Base-by-base conservation (phyloP, 306 rosid species). In the Castanopsis chinensis region DNA sequence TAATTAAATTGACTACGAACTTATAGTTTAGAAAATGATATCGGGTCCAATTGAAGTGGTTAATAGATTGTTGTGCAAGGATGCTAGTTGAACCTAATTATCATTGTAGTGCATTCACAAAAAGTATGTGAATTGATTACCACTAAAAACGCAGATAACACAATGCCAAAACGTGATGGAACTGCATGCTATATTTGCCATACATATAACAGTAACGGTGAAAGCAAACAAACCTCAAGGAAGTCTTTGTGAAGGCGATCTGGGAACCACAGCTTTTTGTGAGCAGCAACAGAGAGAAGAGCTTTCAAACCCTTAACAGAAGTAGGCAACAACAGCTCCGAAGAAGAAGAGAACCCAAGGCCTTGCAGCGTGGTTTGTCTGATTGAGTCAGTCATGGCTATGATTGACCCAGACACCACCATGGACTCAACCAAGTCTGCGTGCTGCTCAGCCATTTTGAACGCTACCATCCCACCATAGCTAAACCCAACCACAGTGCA, bases 391-490 rank as follows among this genome's bases (percentile, higher is more conserved):
- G 81, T 87, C 81, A 88, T 79, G 1, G 92, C 89, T 79, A 87
- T 8, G 37, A 88, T 71, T 6, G 92, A 76, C 0, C 96, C 94
- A 1, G 93, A 88, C 1, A 88, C 56, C 60, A 92, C 94, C 59
- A 91, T 3, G 2, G 35, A 86, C 4, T 59, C 10, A 4, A 91
- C 97, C 81, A 94, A 0, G 20, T 94, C 96, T 1, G 86, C 91
- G 21, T 75, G 81, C 75, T 76, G 43, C 85, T 89, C 92, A 0
- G 87, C 98, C 92, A 94, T 61, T 78, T 88, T 91, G 10, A 89
- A 94, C 19, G 86, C 96, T 78, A 94, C 97, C 86, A 87, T 84
- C 21, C 96, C 98, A 0, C 98, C 98, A 21, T 94, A 94, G 21
- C 94, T 88, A 15, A 94, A 92, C 81, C 98, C 98, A 21, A 92